Base-by-base conservation (phyloP, 306 rosid genomes). In the Glycyrrhiza uralensis region DNA sequence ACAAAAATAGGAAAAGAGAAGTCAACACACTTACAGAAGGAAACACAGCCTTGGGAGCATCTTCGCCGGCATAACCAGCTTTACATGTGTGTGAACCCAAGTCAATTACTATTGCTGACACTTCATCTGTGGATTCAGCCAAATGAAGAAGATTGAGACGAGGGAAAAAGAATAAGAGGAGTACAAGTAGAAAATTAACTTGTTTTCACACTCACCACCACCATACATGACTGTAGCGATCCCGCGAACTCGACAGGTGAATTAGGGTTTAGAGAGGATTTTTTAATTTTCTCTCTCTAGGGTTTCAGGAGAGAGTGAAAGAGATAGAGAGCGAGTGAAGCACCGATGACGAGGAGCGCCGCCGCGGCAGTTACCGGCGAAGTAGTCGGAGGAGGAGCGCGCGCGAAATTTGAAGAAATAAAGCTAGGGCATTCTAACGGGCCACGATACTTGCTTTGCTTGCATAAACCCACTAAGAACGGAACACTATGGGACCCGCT, bases 31-130 rank as follows among this genome's bases (percentile, higher is more conserved):
- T 67, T 78, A 94, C 99, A 8, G 99, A 89, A 7, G 96, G 97
- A 77, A 94, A 94, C 56, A 94, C 97, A 24, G 99, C 99, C 83
- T 94, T 91, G 32, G 99, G 99, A 18, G 93, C 97, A 87, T 94
- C 99, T 80, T 94, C 99, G 33, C 99, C 99, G 0, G 99, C 99
- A 49, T 89, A 89, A 78, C 97, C 99, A 19, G 97, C 99, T 80
- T 94, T 94, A 83, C 97, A 94, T 3, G 97, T 94, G 85, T 91
- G 99, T 30, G 97, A 89, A 36, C 99, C 99, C 71, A 91, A 74
- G 83, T 94, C 99, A 75, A 94, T 30, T 23, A 94, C 96, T 20
- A 94, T 84, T 41, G 99, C 99, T 18, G 99, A 94, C 10, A 91
- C 99, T 82, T 91, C 99, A 50, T 94, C 97, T 94, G 86, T 18